phyloP scores from a whole-genome alignment of 768 basidiomycete genomes.

The Leucocoprinus birnbaumii region DNA sequence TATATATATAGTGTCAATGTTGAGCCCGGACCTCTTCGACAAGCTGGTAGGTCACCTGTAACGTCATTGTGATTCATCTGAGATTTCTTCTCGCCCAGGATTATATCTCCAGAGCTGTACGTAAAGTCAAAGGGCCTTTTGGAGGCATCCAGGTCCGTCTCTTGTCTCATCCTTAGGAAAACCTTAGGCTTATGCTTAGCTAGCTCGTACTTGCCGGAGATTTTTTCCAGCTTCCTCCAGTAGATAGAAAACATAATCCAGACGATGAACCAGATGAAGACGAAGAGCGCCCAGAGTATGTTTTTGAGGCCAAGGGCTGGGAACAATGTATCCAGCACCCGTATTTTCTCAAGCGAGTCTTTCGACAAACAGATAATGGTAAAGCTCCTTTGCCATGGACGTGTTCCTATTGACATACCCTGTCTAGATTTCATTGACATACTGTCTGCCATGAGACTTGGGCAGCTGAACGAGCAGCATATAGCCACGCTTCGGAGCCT shows the following conservation, averaged over 20 bases:
- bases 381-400: slow-evolving; percentile 6
- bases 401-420: background rate
- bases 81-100: too few relatives aligned
- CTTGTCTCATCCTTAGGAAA: background rate
- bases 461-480: slow-evolving; percentile 50
- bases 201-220: slow-evolving; percentile 75
- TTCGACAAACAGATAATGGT: slow-evolving; percentile 68
- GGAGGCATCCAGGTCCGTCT: slow-evolving; percentile 65
- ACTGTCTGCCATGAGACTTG: slow-evolving; percentile 86
- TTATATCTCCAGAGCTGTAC: slow-evolving; percentile 36
- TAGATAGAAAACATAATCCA: slow-evolving; percentile 48
- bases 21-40: slow-evolving; percentile 67
- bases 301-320: slow-evolving; percentile 70
- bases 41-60: slow-evolving; percentile 61
- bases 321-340: slow-evolving; percentile 43
- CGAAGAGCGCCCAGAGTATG: slow-evolving; percentile 42
- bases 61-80: too few relatives aligned
- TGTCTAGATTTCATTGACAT: slow-evolving; percentile 76
- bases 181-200: background rate
- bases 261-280: too few relatives aligned
- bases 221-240: slow-evolving; percentile 81
- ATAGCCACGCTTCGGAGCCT: slow-evolving; percentile 53
- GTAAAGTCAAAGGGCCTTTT: slow-evolving; percentile 45
- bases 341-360: slow-evolving; percentile 57
- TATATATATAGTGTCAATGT: slow-evolving; percentile 81